Conservation (phyloP, 768 basidiomycete genomes). For the Termitomyces sp. region DNA sequence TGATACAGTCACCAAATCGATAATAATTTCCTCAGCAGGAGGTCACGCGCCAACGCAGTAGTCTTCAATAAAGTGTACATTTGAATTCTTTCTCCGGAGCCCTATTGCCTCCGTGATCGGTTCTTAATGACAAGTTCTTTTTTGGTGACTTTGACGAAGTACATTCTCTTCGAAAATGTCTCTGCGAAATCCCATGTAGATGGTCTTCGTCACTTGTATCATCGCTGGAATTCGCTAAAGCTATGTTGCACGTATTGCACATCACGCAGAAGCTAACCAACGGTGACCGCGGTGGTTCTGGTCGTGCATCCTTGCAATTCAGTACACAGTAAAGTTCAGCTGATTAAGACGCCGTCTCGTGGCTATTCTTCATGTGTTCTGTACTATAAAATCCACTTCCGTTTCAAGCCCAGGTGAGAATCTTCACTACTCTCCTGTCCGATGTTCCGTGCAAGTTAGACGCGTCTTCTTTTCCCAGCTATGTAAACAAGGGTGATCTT, state of each 20-base stretch:
- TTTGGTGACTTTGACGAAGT: not conserved
- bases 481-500: not conserved
- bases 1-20: no score
- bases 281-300: not conserved
- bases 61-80: not conserved
- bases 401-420: not conserved
- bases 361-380: not conserved
- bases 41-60: not conserved
- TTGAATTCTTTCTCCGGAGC: not conserved
- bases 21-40: not conserved
- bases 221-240: not conserved
- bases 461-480: not conserved
- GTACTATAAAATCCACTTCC: not conserved
- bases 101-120: not conserved
- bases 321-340: not conserved
- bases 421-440: not conserved
- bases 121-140: not conserved
- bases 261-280: not conserved
- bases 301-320: not conserved
- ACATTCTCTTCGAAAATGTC: not conserved
- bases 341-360: not conserved
- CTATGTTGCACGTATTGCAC: not conserved
- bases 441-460: not conserved
- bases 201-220: no score
- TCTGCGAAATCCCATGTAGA: no score